Evolutionary conservation across 1,139 yeast genomes (phyloP), one percentile per base, ranked within the genome.

Genomic region (Candida smagusa): DNA sequence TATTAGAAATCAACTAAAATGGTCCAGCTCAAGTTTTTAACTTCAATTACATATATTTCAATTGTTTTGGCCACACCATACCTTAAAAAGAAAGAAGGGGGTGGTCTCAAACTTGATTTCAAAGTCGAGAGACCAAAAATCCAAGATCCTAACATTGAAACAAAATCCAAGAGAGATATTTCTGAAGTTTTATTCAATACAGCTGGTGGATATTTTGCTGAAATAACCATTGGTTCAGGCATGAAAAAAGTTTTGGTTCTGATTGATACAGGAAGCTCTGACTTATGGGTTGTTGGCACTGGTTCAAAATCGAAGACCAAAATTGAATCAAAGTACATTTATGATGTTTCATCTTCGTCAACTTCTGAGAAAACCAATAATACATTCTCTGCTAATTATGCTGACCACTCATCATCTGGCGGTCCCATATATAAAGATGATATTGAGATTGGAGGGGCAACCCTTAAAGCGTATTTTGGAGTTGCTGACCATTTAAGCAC

Each of bases 191-290:
- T 34, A 28, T 30, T 25, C 22, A 37, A 40, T 22, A 13, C 9
- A 7, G 29, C 32, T 16, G 31, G 29, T 28, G 46, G 30, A 37
- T 51, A 51, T 42, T 31, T 26, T n/a, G 28, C n/a, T 9, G 28
- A 26, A 11, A 6, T 26, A 26, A 12, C 7, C 7, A 9, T 49
- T 13, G 56, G 58, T 2, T 41, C 52, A 19, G 31, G 46, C 22
- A 39, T 41, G 7, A 44, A 40, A 23, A 12, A 33, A 6, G 39
- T 45, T 16, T 24, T 16, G 13, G 53, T 52, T 7, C 36, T 41
- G 27, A 16, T 53, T 26, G 58, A 54, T 38, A 53, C 58, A 7
- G 56, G 57, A n/a, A 44, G 49, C 12, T 45, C 51, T 16, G 56
- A 54, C 32, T 44, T 53, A 36, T 52, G 55, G 55, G 43, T 53